Base-by-base conservation (phyloP, 495 filamentous ascomycete genomes). In the Aspergillus conjunctus region DNA sequence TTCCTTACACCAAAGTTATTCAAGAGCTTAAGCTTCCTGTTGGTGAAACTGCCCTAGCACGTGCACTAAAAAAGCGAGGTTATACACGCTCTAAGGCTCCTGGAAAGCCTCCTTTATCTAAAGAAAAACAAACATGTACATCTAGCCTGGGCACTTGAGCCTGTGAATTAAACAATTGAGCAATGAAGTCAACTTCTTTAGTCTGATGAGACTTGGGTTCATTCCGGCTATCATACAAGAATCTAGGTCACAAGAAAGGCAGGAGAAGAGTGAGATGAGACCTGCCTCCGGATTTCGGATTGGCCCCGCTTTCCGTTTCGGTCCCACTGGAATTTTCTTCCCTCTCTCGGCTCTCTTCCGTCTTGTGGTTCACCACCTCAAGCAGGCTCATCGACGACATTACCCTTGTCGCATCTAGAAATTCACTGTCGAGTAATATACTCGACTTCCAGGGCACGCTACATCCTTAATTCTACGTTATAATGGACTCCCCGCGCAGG, bases 1-100 rank as follows among this genome's bases (percentile, higher is more conserved):
- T 69, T 17, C 51, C 54, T 56, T 75, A 56, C 56, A 4, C 37
- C 21, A 64, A 60, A 39, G 62, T 73, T 50, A 68, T 68, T 54
- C 15, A 58, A 39, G 60, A 70, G 26, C 59, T 73, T 52, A 34
- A 60, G 1, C 64, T 68, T 14, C 11, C 61, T 37, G 61, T 63
- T 58, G 33, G 54, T 14, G 48, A 20, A 15, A 54, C 7, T 2
- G 63, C 70, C 5, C 51, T 72, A 41, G 37, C 37, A 26, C 26
- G 26, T 26, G 26, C 26, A 26, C 5, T 26, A 26, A 26, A 26
- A 26, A 26, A 26, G 5, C 5, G 5, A 26, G 5, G 5, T 26
- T 26, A 26, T 26, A 26, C 26, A 26, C 5, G 26, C 26, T 26
- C 2, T 5, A 60, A 64, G 39, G 62, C 68, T 45, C 55, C 65